Evolutionary conservation across 2,329 filamentous ascomycete genomes (phyloP).

Genomic region (Leptographium wingfieldii): DNA sequence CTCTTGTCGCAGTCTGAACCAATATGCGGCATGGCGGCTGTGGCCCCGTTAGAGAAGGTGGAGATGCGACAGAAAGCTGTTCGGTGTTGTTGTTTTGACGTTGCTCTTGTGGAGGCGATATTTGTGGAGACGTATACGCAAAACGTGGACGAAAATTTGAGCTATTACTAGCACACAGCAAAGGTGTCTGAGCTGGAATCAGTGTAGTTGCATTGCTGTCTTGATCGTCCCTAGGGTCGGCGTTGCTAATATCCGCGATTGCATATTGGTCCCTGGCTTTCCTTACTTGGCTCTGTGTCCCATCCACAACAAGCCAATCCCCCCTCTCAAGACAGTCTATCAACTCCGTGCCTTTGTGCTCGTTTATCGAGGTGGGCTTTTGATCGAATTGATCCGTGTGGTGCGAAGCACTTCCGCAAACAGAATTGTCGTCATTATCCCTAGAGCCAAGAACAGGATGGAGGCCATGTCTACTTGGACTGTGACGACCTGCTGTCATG

Average conservation of each 20-base stretch:
- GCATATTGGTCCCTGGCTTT: background rate
- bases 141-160: background rate
- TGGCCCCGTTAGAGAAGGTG: background rate
- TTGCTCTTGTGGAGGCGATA: background rate
- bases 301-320: background rate
- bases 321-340: background rate
- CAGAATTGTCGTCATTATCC: background rate
- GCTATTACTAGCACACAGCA: background rate
- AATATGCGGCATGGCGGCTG: constrained; percentile 1
- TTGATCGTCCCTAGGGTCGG: background rate
- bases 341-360: background rate
- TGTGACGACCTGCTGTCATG: background rate
- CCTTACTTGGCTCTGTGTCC: too few species aligned
- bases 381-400: background rate
- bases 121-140: background rate
- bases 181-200: background rate
- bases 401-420: background rate
- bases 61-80: background rate
- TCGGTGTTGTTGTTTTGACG: background rate
- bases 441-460: background rate
- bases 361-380: background rate
- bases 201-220: background rate
- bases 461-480: background rate
- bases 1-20: constrained; percentile 5
- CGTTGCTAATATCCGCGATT: background rate